Percentiles rank a stretch among this genome's conserved stretches.
Conservation (phyloP, 352 stramenopile genomes). For the Phytophthora pseudosyringae region DNA sequence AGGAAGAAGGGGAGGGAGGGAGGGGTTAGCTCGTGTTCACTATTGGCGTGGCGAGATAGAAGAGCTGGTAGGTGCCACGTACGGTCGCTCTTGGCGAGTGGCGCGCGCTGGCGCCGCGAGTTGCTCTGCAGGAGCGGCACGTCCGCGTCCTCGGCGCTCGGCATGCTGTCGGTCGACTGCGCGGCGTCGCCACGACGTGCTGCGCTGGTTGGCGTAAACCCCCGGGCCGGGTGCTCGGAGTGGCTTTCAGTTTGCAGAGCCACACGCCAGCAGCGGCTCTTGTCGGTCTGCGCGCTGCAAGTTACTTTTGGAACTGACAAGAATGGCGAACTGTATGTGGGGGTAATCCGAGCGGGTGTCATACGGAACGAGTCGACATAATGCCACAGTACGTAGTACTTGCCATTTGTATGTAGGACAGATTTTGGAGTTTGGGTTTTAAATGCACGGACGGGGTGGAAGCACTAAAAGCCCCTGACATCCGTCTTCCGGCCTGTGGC, state of each 20-base stretch:
- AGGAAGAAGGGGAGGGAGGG: no score
- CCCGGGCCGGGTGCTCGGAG: neutral
- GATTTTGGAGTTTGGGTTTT: neutral
- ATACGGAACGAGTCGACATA: neutral
- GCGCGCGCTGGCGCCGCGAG: slow-evolving; percentile 15
- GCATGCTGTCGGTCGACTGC: slow-evolving; percentile 28
- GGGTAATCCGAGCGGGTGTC: slow-evolving; percentile 25
- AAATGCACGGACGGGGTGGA: no score
- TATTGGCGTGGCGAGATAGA: no score
- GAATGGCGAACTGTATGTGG: slow-evolving; percentile 24
- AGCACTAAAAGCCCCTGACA: no score
- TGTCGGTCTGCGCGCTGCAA: slow-evolving; percentile 10
- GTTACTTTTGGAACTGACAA: slow-evolving; percentile 37
- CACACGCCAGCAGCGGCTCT: slow-evolving; percentile 6
- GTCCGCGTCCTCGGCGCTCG: slow-evolving; percentile 25
- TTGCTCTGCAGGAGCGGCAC: slow-evolving; percentile 38
- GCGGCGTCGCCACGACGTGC: slow-evolving; percentile 32
- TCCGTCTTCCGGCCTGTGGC: no score
- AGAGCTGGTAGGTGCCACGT: neutral
- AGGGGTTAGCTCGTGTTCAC: neutral
- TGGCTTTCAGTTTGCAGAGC: slow-evolving; percentile 17
- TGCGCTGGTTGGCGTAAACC: slow-evolving; percentile 31
- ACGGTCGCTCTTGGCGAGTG: slow-evolving; percentile 35
- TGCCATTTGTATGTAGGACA: no score
- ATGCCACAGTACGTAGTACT: no score